Conservation (phyloP, 2,329 filamentous ascomycete genomes). For the Dactylellina parvicollis region DNA sequence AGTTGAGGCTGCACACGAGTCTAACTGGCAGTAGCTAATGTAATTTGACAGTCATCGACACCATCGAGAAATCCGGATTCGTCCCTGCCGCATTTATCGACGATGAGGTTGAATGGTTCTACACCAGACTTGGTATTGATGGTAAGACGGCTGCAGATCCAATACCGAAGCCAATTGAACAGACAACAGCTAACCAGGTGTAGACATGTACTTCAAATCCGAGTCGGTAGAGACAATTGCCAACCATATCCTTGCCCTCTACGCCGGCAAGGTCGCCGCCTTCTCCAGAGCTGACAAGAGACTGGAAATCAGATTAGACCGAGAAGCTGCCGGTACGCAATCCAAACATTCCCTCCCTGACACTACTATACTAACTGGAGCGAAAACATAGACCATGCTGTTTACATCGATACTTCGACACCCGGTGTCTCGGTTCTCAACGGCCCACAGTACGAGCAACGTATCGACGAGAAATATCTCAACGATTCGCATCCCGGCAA, state of each 20-base stretch:
- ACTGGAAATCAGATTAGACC: constrained; percentile 92
- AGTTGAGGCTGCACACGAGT: constrained; percentile 7
- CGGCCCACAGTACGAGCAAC: constrained; percentile 91
- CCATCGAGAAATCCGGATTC: constrained; percentile 81
- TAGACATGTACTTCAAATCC: constrained; percentile 58
- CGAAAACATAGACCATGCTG: constrained; percentile 78
- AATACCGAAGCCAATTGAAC: neutral
- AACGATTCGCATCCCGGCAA: constrained; percentile 76
- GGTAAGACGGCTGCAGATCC: constrained; percentile 60
- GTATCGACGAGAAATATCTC: constrained; percentile 94
- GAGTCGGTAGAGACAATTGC: constrained; percentile 75
- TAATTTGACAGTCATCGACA: constrained; percentile 74
- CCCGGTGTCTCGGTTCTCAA: constrained; percentile 79
- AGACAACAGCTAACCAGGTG: neutral
- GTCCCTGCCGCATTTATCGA: constrained; percentile 85
- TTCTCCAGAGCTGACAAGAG: constrained; percentile 92
- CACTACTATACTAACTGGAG: neutral
- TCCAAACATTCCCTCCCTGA: neutral
- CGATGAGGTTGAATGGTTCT: constrained; percentile 93
- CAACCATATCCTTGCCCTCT: constrained; percentile 93
- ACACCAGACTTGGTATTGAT: constrained; percentile 95
- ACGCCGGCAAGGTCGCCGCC: constrained; percentile 94
- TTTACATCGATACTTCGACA: constrained; percentile 97
- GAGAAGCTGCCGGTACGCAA: constrained; percentile 72
- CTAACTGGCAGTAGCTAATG: constrained; percentile 56